Evolutionary conservation across 805 yeast species (phyloP), one percentile per base, ranked within the genome.

Genomic region (Saccharomycopsis sp.): DNA sequence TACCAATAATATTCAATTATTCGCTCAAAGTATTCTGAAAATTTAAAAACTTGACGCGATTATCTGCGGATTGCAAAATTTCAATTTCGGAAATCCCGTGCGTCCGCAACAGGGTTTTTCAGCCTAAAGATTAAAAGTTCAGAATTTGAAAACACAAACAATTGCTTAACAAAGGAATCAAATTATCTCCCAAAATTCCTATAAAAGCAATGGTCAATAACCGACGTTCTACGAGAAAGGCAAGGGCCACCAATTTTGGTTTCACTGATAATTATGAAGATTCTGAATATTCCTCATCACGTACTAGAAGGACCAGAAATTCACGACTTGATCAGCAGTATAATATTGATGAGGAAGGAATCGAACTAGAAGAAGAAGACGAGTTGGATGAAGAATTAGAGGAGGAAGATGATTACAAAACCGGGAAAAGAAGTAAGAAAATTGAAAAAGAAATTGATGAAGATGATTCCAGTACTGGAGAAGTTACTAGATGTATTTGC

Each of bases 401-500:
- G 21, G 23, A 18, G n/a, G 6, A 20, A 8, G 18, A 19, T 31
- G 34, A 31, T 8, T 34, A 28, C 4, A 35, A 34, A 14, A 15
- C 5, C 10, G 45, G 38, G 4, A 42, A 37, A 15, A 36, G 20
- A 13, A 32, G 5, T n/a, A 39, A 18, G 14, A 44, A 39, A 15
- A 44, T 39, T 32, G 42, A 34, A 21, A 33, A 38, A 13, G 20
- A 15, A 10, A 8, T 17, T 9, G 31, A 3, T 34, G 40, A 34
- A 2, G 30, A 41, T 23, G 32, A 30, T 6, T 19, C 15, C 10
- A 41, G 21, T 13, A 19, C 15, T 5, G 36, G 20, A n/a, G 70
- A 64, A 40, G 41, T 44, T 13, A 67, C 72, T 0, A 52, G 71
- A 21, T 67, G 72, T 52, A 52, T 67, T 2, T 67, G 72, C 51